These are phyloP conservation scores for Bauhinia variegata DNA, from an alignment of 306 rosid species.

Conservation along the genomic window DNA sequence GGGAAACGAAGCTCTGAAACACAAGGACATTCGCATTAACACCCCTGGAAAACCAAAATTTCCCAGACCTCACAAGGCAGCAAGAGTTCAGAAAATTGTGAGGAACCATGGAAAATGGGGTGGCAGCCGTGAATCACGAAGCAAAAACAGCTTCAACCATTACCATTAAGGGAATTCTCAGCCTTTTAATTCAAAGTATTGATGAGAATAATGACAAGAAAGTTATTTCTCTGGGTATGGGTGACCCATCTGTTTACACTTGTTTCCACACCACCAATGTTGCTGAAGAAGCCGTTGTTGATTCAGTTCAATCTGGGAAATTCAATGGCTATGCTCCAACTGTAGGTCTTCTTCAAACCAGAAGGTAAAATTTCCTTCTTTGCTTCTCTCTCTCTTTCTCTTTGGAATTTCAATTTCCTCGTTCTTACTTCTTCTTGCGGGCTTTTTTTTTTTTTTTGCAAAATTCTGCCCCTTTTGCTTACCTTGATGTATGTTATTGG, in stretches of 20 bases:
- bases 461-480: background rate
- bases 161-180: slow-evolving; percentile 85
- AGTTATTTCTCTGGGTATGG: slow-evolving; percentile 79
- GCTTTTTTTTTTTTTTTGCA: background rate
- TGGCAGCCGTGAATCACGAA: too few relatives aligned
- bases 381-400: background rate
- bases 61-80: background rate
- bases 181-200: slow-evolving; percentile 58
- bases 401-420: background rate
- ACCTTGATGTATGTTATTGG: background rate
- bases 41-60: background rate
- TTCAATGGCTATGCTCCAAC: slow-evolving; percentile 95
- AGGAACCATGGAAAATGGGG: slow-evolving; percentile 53
- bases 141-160: slow-evolving; percentile 59
- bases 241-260: slow-evolving; percentile 79
- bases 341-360: slow-evolving; percentile 74
- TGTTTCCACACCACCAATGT: slow-evolving; percentile 60
- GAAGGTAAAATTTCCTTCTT: slow-evolving; percentile 47
- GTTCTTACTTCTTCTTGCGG: too few relatives aligned
- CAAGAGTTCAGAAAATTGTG: too few relatives aligned
- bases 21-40: background rate
- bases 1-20: too few relatives aligned
- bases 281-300: slow-evolving; percentile 66
- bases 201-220: slow-evolving; percentile 43
- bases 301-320: slow-evolving; percentile 58